A percentile compares a stretch with the other conserved stretches of the same genome.
phyloP scores from a whole-genome alignment of 148 eudicot genomes.

The Oxyria digyna region DNA sequence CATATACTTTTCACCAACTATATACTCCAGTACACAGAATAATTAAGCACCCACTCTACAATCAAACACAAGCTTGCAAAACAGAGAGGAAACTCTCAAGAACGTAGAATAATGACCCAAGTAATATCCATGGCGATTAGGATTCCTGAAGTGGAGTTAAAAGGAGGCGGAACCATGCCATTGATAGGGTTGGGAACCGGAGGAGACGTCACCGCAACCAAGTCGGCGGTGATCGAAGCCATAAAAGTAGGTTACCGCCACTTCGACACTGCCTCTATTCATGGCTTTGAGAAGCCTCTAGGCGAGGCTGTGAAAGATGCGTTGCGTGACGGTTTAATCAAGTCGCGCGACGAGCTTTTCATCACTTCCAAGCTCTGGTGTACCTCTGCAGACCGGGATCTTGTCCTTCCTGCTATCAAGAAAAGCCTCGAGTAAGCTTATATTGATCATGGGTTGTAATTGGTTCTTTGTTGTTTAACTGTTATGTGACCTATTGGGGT shows the following conservation, averaged over 20 bases:
- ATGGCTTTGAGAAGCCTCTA: conserved; percentile 24
- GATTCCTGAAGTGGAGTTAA: background rate
- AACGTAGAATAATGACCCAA: background rate
- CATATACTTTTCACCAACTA: background rate
- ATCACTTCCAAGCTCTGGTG: conserved; percentile 51
- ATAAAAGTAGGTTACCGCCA: conserved; percentile 27
- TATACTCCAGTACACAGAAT: background rate
- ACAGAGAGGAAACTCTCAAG: background rate
- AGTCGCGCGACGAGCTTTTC: conserved; percentile 33
- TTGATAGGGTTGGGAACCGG: conserved; percentile 20
- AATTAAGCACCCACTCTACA: too few species aligned
- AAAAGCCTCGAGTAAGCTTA: conserved; percentile 21
- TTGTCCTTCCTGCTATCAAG: conserved; percentile 23
- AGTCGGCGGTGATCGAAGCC: conserved; percentile 15
- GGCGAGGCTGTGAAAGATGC: conserved; percentile 38
- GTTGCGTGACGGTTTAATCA: conserved; percentile 19
- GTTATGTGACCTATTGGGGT: too few species aligned
- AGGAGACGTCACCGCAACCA: conserved; percentile 2
- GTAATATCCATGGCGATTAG: background rate
- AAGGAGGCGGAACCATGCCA: conserved; percentile 11
- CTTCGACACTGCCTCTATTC: conserved; percentile 24
- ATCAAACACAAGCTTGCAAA: too few species aligned
- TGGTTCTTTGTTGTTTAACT: too few species aligned
- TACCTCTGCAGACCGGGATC: conserved; percentile 27
- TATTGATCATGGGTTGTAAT: too few species aligned